Evolutionary conservation across 1,284 basidiomycete species (phyloP), one percentile per base, ranked within the genome.

Genomic region (Cryptococcus sp.): DNA sequence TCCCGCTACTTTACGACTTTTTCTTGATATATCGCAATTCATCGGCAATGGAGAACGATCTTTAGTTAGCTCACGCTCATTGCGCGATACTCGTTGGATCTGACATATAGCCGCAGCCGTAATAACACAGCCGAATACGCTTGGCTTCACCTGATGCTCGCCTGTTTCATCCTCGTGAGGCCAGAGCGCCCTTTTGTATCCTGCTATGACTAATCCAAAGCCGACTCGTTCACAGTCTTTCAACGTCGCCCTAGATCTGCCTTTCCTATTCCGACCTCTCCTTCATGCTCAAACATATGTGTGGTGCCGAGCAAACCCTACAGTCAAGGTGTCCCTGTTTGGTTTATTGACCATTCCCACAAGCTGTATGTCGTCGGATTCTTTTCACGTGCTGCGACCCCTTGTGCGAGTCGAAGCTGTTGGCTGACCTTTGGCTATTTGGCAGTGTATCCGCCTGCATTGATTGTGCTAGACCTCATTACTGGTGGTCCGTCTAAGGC

Each of bases 1-100:
- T 77, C 54, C 70, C 72, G 2, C 54, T 77, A 13, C 25, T 78
- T 1, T 75, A 72, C 49, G 74, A 79, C 56, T 62, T 75, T 20
- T 75, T 79, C 67, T 55, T 73, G 42, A 74, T 77, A 22, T 78
- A 74, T 52, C 73, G 73, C 13, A 79, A 77, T 38, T 76, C 75
- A 2, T 70, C 70, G 2, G 54, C 70, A 3, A 62, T 79, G 47
- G 78, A 79, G 53, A 60, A 53, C 35, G 67, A 70, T 20, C 63
- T 59, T 19, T 72, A 64, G 76, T 77, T 45, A 62, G 74, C 63
- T 6, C 11, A 13, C 3, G 3, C 6, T 13, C 47, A 11, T 39
- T 23, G 23, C 42, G 19, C 11, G 3, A 22, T 48, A 19, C 23
- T 22, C 15, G 53, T 46, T 10, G 10, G 17, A 19, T 2, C 16